Percentiles rank a stretch among this genome's conserved stretches.
These are phyloP conservation scores for Tuber aestivum DNA, from an alignment of 495 filamentous ascomycete genomes.

Conservation along the genomic window DNA sequence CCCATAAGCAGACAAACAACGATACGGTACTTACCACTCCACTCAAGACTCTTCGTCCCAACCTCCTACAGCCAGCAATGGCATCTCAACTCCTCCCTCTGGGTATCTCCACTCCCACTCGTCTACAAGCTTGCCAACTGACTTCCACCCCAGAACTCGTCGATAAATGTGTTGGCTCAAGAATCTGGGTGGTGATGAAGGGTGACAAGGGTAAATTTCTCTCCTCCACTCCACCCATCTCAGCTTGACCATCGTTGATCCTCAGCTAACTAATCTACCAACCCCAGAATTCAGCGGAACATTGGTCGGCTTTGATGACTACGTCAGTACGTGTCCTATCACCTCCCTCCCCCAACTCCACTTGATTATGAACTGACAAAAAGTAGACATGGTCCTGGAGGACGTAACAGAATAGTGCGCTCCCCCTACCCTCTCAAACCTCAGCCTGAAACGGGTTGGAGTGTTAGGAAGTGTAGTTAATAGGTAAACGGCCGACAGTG, in stretches of 20 bases:
- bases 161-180: constrained; percentile 95
- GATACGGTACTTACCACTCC: not conserved
- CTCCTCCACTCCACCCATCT: not conserved
- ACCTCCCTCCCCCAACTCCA: not conserved
- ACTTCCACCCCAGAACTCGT: constrained; percentile 67
- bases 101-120: constrained; percentile 47
- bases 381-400: constrained; percentile 89
- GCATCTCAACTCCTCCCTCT: constrained; percentile 75
- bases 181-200: constrained; percentile 99
- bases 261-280: not conserved
- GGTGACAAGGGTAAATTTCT: constrained; percentile 76
- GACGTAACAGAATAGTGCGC: constrained; percentile 95
- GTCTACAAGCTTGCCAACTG: constrained; percentile 20
- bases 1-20: not conserved
- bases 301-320: constrained; percentile 93
- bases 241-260: not conserved
- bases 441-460: not conserved
- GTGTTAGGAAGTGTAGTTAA: not conserved
- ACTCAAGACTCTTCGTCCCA: not conserved
- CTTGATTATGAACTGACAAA: constrained; percentile 11
- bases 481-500: constrained; percentile 51
- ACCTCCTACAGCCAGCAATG: constrained; percentile 48
- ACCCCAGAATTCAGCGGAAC: constrained; percentile 83
- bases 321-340: constrained; percentile 79
- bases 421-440: not conserved